Conservation (phyloP, 1,284 basidiomycete species). For the Ustilago loliicola region DNA sequence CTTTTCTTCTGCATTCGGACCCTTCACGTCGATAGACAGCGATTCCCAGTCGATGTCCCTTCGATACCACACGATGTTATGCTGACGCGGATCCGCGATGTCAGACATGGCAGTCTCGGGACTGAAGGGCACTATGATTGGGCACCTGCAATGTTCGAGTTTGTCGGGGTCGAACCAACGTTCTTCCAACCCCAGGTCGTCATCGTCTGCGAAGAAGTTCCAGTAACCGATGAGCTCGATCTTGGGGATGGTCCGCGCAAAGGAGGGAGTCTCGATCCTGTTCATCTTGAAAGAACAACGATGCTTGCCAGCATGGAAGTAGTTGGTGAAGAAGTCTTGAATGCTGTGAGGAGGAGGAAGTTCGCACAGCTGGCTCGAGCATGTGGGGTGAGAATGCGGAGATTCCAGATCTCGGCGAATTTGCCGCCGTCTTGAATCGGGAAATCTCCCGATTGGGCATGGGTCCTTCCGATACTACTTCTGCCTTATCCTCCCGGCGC, state of each 20-base stretch:
- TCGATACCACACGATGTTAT: slow-evolving; percentile 35
- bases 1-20: background rate
- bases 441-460: background rate
- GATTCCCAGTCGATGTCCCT: slow-evolving; percentile 5
- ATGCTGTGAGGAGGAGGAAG: background rate
- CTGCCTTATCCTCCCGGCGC: background rate
- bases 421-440: background rate
- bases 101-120: slow-evolving; percentile 31
- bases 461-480: too few relatives aligned
- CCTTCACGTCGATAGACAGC: background rate
- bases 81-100: slow-evolving; percentile 5
- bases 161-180: slow-evolving; percentile 22
- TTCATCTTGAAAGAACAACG: background rate
- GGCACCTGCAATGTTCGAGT: background rate
- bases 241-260: slow-evolving; percentile 9
- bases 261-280: slow-evolving; percentile 1
- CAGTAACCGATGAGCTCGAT: slow-evolving; percentile 20
- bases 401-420: slow-evolving; percentile 13
- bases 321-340: background rate
- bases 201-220: slow-evolving; percentile 41
- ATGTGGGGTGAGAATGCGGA: background rate
- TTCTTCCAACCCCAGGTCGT: slow-evolving; percentile 29
- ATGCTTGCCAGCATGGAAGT: too few relatives aligned
- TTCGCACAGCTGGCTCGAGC: slow-evolving; percentile 9
- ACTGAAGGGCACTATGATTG: slow-evolving; percentile 38